Evolutionary conservation across 2,329 filamentous ascomycete genomes (phyloP), one percentile per base, ranked within the genome.

Genomic region (Phialocephala sp.): DNA sequence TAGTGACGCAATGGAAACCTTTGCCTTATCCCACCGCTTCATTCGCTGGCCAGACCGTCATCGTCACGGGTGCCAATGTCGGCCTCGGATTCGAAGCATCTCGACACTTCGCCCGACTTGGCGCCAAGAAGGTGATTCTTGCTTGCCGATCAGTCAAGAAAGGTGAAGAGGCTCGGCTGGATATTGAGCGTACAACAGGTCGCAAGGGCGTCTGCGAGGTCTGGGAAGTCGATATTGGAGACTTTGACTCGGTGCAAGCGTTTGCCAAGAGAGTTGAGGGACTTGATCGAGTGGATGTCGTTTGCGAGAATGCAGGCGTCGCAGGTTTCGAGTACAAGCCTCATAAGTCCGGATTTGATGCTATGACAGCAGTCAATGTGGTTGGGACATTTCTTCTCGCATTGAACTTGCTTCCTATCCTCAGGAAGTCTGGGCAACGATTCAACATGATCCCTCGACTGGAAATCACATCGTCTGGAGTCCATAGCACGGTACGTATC

Each of bases 81-180:
- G 79, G 79, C 9, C 65, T 81, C 3, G 79, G 80, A 47, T 73
- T 77, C 43, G 75, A 79, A 54, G 69, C 79, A 1, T 72, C 74
- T 14, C 67, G 68, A 8, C 75, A 80, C 20, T 73, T 79, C 9
- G 71, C 75, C 0, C 72, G 71, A 0, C 74, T 80, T 0, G 73
- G 74, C 1, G 72, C 75, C 0, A 66, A 69, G 1, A 74, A 74
- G 24, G 69, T 81, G 22, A 80, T 81, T 63, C 74, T 81, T 64
- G 79, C 75, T 11, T 75, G 77, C 1, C 76, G 79, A 1, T 74
- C 72, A 8, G n/a, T 78, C 0, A 67, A 73, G 4, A 81, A 81
- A 68, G 82, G 81, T 62, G 77, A 83, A 62, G 76, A 72, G 1
- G 81, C 82, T 1, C 76, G 76, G 60, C 68, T 72, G 36, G 72